phyloP scores from a whole-genome alignment of 208 protist species.

The Crithidia acanthocephali region DNA sequence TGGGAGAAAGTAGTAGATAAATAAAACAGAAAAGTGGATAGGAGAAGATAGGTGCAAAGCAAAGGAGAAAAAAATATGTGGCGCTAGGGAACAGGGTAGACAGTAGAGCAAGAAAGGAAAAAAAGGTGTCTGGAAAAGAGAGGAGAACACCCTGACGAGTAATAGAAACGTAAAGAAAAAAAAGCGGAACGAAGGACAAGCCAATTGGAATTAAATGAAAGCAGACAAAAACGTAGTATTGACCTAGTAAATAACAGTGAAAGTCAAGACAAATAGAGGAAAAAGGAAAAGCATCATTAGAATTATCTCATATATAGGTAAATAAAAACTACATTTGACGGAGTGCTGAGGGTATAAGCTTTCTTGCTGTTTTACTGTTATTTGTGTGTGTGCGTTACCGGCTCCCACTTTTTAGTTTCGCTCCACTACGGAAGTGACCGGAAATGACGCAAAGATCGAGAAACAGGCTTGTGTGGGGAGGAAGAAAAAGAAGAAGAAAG shows the following conservation, averaged over 20 bases:
- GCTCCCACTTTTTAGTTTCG: no score
- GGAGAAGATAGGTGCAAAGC: not conserved
- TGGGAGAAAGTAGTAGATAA: not conserved
- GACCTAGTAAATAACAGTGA: not conserved
- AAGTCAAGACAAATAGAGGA: not conserved
- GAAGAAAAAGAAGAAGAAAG: not conserved
- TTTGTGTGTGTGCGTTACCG: not conserved
- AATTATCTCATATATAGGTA: not conserved
- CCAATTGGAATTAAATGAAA: not conserved
- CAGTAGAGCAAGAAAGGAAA: not conserved
- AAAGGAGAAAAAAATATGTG: not conserved
- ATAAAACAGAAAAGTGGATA: not conserved
- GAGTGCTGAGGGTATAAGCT: no score
- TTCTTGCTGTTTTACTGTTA: no score
- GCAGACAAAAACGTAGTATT: not conserved
- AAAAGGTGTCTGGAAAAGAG: constrained; percentile 10
- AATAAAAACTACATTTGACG: no score
- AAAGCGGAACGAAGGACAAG: no score
- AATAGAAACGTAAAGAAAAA: not conserved
- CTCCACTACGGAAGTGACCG: no score
- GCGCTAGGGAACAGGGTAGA: not conserved
- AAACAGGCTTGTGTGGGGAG: no score
- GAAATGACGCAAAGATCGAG: not conserved
- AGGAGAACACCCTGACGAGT: not conserved
- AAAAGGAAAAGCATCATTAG: constrained; percentile 2